Evolutionary conservation across 2,329 filamentous ascomycete species (phyloP).

Genomic region (Nigrospora oryzae): DNA sequence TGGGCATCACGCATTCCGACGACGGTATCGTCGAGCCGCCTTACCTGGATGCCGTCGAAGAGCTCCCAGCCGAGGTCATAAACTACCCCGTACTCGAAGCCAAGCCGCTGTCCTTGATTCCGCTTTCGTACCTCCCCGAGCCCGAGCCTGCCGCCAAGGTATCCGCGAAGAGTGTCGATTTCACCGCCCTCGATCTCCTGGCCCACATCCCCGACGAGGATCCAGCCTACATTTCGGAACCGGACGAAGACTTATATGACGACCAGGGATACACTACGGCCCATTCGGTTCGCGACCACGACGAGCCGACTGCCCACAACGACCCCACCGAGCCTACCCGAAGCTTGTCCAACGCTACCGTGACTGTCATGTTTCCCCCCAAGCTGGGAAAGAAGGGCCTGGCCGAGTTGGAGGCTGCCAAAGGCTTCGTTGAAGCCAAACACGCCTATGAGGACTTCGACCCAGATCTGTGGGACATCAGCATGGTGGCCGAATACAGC

Average conservation of each 20-base stretch:
- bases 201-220: conserved; percentile 26
- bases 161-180: conserved; percentile 2
- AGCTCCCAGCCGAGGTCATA: conserved; percentile 18
- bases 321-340: not conserved
- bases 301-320: conserved; percentile 39
- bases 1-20: conserved; percentile 7
- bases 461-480: conserved; percentile 87
- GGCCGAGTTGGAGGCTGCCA: conserved; percentile 62
- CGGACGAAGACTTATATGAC: conserved; percentile 57
- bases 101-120: not conserved
- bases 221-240: conserved; percentile 34
- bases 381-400: conserved; percentile 59
- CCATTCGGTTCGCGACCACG: conserved; percentile 67
- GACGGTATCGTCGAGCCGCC: conserved; percentile 29
- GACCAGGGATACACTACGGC: conserved; percentile 71
- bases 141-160: conserved; percentile 4
- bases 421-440: conserved; percentile 56
- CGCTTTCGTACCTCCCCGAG: conserved; percentile 1
- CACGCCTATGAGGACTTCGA: conserved; percentile 68
- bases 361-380: conserved; percentile 58
- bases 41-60: conserved; percentile 37
- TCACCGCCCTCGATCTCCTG: not conserved
- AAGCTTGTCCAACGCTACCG: conserved; percentile 29
- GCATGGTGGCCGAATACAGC: conserved; percentile 95
- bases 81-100: not conserved